Evolutionary conservation across 2,329 filamentous ascomycete species (phyloP).

Genomic region (Coniochaeta prunicola): DNA sequence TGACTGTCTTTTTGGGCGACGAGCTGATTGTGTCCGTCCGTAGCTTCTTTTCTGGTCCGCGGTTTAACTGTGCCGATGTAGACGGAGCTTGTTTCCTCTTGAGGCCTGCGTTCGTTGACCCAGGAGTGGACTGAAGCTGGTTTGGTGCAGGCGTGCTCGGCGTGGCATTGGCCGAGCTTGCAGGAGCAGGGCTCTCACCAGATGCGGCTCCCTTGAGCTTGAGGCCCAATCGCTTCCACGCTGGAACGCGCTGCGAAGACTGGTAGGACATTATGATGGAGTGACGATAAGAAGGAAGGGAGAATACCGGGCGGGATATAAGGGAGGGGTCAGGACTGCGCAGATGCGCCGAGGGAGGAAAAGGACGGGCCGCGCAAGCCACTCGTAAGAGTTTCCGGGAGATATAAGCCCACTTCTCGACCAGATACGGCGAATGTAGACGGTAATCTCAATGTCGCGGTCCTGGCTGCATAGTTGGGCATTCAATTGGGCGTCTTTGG

Average conservation of each 20-base stretch:
- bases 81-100: slow-evolving; percentile 43
- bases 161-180: slow-evolving; percentile 10
- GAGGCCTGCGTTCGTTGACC: slow-evolving; percentile 28
- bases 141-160: slow-evolving; percentile 9
- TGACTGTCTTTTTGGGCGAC: slow-evolving; percentile 35
- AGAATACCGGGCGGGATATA: slow-evolving; percentile 2
- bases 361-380: slow-evolving; percentile 6
- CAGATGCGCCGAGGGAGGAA: slow-evolving; percentile 4
- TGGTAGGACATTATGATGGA: slow-evolving; percentile 28
- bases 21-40: slow-evolving; percentile 15
- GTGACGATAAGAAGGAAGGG: slow-evolving; percentile 15
- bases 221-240: slow-evolving; percentile 57
- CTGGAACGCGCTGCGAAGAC: slow-evolving; percentile 38
- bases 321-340: background rate
- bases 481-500: background rate
- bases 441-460: background rate
- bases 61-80: slow-evolving; percentile 4
- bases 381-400: background rate
- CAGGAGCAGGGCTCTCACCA: slow-evolving; percentile 22
- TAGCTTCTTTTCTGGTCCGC: slow-evolving; percentile 25
- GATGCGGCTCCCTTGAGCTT: slow-evolving; percentile 46
- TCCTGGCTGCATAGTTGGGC: background rate
- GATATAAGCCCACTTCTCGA: background rate
- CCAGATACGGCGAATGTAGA: background rate
- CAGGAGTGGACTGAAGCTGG: slow-evolving; percentile 17